Evolutionary conservation across 805 yeast genomes (phyloP).

Genomic region (Yarrowia deformans): DNA sequence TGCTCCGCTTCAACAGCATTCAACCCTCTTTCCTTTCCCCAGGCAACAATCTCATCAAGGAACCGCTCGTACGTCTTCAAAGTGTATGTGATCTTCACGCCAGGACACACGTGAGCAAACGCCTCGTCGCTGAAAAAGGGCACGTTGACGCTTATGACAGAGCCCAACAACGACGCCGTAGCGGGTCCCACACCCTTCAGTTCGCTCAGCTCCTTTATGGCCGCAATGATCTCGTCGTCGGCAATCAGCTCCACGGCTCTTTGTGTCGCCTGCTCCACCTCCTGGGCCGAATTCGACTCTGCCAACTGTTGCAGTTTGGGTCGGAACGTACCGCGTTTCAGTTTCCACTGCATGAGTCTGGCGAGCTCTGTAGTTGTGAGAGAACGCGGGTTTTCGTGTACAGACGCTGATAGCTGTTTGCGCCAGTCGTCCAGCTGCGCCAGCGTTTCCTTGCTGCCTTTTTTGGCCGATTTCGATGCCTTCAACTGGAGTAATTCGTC

Average conservation of each 20-base stretch:
- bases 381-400: not conserved
- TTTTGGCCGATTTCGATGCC: constrained; percentile 18
- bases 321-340: constrained; percentile 31
- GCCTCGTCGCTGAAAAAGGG: constrained; percentile 36
- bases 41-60: not conserved
- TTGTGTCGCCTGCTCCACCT: constrained; percentile 7
- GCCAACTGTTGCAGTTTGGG: constrained; percentile 24
- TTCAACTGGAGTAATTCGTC: not conserved
- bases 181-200: constrained; percentile 34
- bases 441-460: constrained; percentile 30
- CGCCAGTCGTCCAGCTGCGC: constrained; percentile 18
- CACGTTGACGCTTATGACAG: constrained; percentile 2
- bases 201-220: constrained; percentile 14
- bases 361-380: not conserved
- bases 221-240: not conserved
- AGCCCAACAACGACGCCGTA: constrained; percentile 26
- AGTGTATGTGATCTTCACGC: constrained; percentile 16
- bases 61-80: constrained; percentile 6
- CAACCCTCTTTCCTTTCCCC: not conserved
- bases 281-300: constrained; percentile 6
- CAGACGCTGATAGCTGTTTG: not conserved
- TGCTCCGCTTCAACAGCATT: constrained; percentile 16
- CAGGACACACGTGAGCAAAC: constrained; percentile 12
- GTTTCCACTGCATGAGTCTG: constrained; percentile 31
- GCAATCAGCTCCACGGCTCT: constrained; percentile 11